Conservation (phyloP, 2,329 filamentous ascomycete genomes). For the Cordyceps cateniannulata region DNA sequence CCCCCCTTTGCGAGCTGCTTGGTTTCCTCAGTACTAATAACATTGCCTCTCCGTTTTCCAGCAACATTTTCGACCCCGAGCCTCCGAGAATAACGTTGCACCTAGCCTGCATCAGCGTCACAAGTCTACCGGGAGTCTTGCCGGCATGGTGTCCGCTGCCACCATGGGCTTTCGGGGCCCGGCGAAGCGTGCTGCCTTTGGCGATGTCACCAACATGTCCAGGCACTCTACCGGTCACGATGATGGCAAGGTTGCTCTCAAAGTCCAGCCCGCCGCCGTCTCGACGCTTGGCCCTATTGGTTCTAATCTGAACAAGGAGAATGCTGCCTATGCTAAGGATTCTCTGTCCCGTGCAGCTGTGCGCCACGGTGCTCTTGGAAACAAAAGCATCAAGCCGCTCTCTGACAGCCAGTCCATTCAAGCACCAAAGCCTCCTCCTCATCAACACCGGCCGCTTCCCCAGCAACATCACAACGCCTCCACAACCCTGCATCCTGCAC, state of each 20-base stretch:
- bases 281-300: conserved; percentile 21
- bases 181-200: conserved; percentile 72
- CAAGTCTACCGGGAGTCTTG: conserved; percentile 66
- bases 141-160: conserved; percentile 21
- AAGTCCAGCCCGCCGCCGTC: conserved; percentile 21
- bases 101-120: conserved; percentile 65
- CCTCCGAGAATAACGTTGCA: conserved; percentile 47
- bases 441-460: conserved; percentile 2
- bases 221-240: conserved; percentile 28
- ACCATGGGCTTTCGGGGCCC: conserved; percentile 32
- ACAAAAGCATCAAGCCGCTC: conserved; percentile 12
- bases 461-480: conserved; percentile 15
- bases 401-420: conserved; percentile 8
- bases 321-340: conserved; percentile 22
- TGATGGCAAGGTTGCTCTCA: conserved; percentile 28
- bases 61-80: conserved; percentile 35
- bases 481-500: conserved; percentile 11
- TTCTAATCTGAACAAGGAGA: conserved; percentile 38
- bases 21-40: conserved; percentile 7
- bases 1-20: conserved; percentile 11
- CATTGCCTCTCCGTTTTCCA: background rate
- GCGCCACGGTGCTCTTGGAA: conserved; percentile 14
- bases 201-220: conserved; percentile 70
- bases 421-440: conserved; percentile 1
- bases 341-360: conserved; percentile 18